phyloP scores from a whole-genome alignment of 768 basidiomycete species.

The Suillus ampliporus region DNA sequence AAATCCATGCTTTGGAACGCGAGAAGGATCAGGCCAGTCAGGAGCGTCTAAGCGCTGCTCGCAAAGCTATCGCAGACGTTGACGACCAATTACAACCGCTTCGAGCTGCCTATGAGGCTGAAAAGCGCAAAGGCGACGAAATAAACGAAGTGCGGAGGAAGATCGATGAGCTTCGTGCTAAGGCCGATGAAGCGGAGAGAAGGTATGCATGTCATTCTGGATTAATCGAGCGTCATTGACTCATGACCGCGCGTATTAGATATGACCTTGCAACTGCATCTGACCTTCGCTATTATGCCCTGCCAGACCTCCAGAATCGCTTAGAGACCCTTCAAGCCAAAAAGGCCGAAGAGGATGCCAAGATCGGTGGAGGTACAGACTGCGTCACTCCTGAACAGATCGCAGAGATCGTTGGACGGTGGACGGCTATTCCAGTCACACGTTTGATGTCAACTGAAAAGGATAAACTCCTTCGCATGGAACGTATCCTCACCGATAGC shows the following conservation, averaged over 20 bases:
- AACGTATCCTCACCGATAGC: conserved; percentile 74
- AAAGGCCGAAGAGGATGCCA: conserved; percentile 72
- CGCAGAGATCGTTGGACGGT: conserved; percentile 90
- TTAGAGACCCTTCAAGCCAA: conserved; percentile 74
- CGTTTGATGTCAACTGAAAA: conserved; percentile 87
- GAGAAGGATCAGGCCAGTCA: conserved; percentile 91
- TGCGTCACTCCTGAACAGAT: conserved; percentile 88
- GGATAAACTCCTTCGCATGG: conserved; percentile 88
- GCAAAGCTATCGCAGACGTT: conserved; percentile 80
- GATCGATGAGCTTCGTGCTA: conserved; percentile 91
- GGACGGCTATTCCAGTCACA: conserved; percentile 93
- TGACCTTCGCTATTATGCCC: conserved; percentile 89
- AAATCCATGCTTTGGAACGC: conserved; percentile 92
- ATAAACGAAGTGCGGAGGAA: conserved; percentile 75
- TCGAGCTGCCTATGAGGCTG: conserved; percentile 84
- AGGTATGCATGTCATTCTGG: conserved; percentile 50
- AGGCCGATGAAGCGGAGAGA: conserved; percentile 92
- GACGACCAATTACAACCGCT: conserved; percentile 86
- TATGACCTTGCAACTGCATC: conserved; percentile 79
- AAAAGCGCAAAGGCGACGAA: conserved; percentile 83
- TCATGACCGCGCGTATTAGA: conserved; percentile 41
- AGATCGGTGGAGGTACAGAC: conserved; percentile 58
- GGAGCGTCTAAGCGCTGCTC: conserved; percentile 75
- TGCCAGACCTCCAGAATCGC: conserved; percentile 83
- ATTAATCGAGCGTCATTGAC: conserved; percentile 1